Evolutionary conservation across 495 filamentous ascomycete genomes (phyloP), one percentile per base, ranked within the genome.

Genomic region (Polyplosphaeria fusca): DNA sequence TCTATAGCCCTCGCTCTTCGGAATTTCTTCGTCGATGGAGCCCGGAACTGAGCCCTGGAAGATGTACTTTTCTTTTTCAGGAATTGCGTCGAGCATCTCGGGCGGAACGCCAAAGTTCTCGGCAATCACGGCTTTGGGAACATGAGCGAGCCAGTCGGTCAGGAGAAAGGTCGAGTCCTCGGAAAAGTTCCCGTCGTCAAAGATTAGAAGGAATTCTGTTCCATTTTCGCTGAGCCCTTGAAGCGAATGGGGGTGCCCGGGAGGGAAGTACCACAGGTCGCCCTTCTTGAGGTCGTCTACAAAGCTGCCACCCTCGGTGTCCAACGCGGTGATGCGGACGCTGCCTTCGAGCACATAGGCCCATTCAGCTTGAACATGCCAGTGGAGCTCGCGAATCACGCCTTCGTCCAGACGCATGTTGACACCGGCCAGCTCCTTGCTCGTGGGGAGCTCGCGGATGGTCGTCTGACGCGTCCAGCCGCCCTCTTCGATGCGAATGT

Each of bases 201-300:
- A 87, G 49, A 87, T 78, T 38, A 87, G 73, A 9, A 88, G 74
- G 61, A 87, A 88, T 65, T 87, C 85, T 20, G 82, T 86, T 23
- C 84, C 85, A 58, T 86, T 83, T 5, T 76, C 71, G 52, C 77
- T 70, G 0, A 88, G 73, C 3, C 83, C 85, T 52, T 88, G 85
- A 4, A 88, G 75, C 0, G 80, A 84, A 68, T 88, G 85, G 2
- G 85, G 84, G 37, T 85, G 77, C 11, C 85, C 85, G 23, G 79
- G 76, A n/a, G 84, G 85, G 70, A 86, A 88, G 63, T 87, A 88
- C 85, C 85, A 88, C 1, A 87, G 70, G 65, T 88, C 85, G 13
- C 85, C 85, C 51, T 79, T 79, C 52, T 80, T 73, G n/a, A 87
- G 71, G 63, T 86, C 84, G 55, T 86, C 84, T 49, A 86, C 79